Base-by-base conservation (phyloP, 108 stramenopile species). In the Nitzschia palea region DNA sequence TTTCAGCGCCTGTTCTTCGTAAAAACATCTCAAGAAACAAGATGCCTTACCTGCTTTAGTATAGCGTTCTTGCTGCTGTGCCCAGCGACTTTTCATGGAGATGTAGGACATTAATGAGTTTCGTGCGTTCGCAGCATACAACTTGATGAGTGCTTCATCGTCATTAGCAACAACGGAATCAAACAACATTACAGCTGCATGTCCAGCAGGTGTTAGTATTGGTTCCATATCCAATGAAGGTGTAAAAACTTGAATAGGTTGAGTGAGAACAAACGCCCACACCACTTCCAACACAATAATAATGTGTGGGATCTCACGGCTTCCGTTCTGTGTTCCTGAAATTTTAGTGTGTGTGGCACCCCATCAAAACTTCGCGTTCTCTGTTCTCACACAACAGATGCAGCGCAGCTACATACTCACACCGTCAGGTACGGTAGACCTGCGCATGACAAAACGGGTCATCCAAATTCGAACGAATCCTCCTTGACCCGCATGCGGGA, bases 131-230 rank as follows among this genome's bases (percentile, higher is more conserved):
- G 36, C 37, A 3, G 85, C 84, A 56, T 83, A 88, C 30, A 84
- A 33, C 37, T 82, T 61, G 10, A 82, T 43, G 28, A 88, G 40
- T 17, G 76, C 74, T 33, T 86, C 80, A 61, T 76, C 81, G 72
- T 88, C 78, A 23, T 81, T 68, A 26, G 65, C 59, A 32, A 68
- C 74, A 18, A 85, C 81, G 26, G 83, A 76, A 42, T 82, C 80
- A 65, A 82, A 88, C 58, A 76, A 40, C 33, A 32, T 26, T 2
- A 42, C 28, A 3, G 20, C 65, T 25, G 50, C 52, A 28, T 65
- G 62, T 17, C 45, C 44, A 18, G 23, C 4, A 10, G 22, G 4
- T 4, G 47, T 12, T 5, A 20, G 5, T 4, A 20, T n/a, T n/a
- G 47, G 4, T 48, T 10, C 18, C 47, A 48, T 48, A 20, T 12